Base-by-base conservation (phyloP, 192 early-diverging fungal species). In the Backusella australiensis region DNA sequence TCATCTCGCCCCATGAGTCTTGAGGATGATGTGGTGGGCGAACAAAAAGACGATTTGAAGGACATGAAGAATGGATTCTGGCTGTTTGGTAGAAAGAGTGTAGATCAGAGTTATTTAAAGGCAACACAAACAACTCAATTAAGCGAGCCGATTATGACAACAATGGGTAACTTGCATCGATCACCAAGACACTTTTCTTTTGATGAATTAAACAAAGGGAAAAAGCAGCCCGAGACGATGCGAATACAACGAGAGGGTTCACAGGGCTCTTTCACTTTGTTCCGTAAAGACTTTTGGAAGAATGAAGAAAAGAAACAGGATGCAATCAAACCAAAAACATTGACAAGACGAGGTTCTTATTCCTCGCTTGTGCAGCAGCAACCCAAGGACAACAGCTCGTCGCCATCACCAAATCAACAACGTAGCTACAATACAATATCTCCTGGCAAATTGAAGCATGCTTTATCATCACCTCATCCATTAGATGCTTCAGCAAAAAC, bases 1-100 rank as follows among this genome's bases (percentile, higher is more conserved):
- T 72, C 77, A 32, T 74, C 72, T 5, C 67, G 80, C 14, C 80
- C 80, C 3, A 74, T 78, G 21, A 81, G 80, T 63, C 36, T 81
- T 3, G 80, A 77, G 32, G 74, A 75, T 36, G 59, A 66, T 44
- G 9, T 17, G 8, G 12, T 46, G 6, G 41, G 34, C 5, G 65
- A 67, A 67, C 26, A 65, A 41, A 34, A 38, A 32, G 14, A 67
- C 3, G 74, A 75, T 21, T 32, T 39, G 2, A 75, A 75, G 15
- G 52, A 56, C 2, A 19, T 65, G 26, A 74, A 39, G 12, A 23
- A 53, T 63, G 72, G 72, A 6, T 75, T 75, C 26, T 75, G 74
- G 74, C 21, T 67, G 34, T 75, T 75, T 44, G 65, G 74, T 29
- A n/a, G 65, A 75, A 75, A 75, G 74, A 46, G 63, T 17, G 41